phyloP scores from a whole-genome alignment of 2,329 filamentous ascomycete genomes.

The Aureobasidium sp. region DNA sequence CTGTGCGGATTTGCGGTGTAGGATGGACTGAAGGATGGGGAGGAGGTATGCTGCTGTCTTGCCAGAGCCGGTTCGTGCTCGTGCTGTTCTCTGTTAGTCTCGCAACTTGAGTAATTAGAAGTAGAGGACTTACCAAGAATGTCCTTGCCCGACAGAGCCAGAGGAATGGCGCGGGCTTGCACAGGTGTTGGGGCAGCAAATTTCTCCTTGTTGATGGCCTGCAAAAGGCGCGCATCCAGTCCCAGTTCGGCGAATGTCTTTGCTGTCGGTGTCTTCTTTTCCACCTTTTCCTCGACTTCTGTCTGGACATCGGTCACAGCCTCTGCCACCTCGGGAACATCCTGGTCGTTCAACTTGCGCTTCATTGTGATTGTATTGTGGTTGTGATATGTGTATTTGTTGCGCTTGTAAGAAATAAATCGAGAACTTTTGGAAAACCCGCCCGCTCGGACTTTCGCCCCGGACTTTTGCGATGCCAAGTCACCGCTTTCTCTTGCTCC shows the following conservation, averaged over 20 bases:
- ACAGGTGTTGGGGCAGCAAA: conserved; percentile 84
- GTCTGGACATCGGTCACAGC: not conserved
- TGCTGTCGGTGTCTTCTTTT: conserved; percentile 3
- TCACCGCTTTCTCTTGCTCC: not conserved
- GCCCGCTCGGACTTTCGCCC: conserved; percentile 4
- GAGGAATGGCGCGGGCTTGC: conserved; percentile 77
- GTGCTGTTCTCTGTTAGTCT: conserved; percentile 45
- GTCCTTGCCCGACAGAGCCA: conserved; percentile 80
- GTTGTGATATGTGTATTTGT: conserved; percentile 1
- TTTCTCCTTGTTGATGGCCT: conserved; percentile 75
- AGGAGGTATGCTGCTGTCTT: conserved; percentile 96
- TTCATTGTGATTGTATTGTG: conserved; percentile 28
- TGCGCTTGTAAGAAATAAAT: not conserved
- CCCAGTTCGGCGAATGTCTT: conserved; percentile 65
- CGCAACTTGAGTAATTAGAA: not conserved
- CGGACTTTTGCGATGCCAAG: conserved; percentile 4
- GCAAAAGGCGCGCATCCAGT: conserved; percentile 76
- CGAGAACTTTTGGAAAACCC: conserved; percentile 1
- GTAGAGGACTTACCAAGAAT: conserved; percentile 49
- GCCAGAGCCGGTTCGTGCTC: conserved; percentile 89
- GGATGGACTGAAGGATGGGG: conserved; percentile 74
- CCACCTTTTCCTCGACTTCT: conserved; percentile 9
- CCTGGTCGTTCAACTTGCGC: conserved; percentile 42
- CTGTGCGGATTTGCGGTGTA: conserved; percentile 65
- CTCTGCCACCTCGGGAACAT: conserved; percentile 32